Base-by-base conservation (phyloP, 164 flowering plant genomes). In the Vitis labrusca region DNA sequence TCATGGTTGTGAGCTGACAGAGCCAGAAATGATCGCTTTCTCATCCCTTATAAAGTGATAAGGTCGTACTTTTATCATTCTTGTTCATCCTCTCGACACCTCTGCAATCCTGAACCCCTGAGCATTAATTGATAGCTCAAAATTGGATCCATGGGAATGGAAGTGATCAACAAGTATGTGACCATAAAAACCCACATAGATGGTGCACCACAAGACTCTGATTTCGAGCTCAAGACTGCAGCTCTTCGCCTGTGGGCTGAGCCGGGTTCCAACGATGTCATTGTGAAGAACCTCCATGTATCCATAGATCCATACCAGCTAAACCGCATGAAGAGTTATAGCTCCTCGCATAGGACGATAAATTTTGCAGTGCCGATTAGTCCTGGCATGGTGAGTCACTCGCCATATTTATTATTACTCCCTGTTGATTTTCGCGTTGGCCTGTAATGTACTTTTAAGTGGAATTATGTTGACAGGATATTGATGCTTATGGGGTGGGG, bases 221-320 rank as follows among this genome's bases (percentile, higher is more conserved):
- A 90, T 55, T 87, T 92, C 54, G 93, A 86, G 74, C 48, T 87
- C 61, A 85, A 71, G 67, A 52, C 60, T 5, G 71, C 44, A 12
- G 10, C 61, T 5, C 30, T 87, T 17, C n/a, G 68, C 50, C 71
- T 86, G 1, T 55, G 63, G 0, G 44, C 72, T 6, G 62, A n/a
- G 13, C 68, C 70, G 4, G 84, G 82, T 0, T 81, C 85, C 8
- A 73, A 73, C 9, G 79, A 78, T 53, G 76, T 88, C 13, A 69
- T 85, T 9, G 86, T 90, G 10, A 87, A 87, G 64, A 90, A 85
- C 69, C 72, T 88, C 16, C 85, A 83, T 37, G 71, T 92, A 0
- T 92, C 97, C 1, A 80, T 90, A 50, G 95, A 92, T 74, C 95
- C 97, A 47, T 92, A 90, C 76, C 91, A 88, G 80, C 3, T 90